phyloP scores from a whole-genome alignment of 768 basidiomycete genomes.

The Paxillus ammoniavirescens region DNA sequence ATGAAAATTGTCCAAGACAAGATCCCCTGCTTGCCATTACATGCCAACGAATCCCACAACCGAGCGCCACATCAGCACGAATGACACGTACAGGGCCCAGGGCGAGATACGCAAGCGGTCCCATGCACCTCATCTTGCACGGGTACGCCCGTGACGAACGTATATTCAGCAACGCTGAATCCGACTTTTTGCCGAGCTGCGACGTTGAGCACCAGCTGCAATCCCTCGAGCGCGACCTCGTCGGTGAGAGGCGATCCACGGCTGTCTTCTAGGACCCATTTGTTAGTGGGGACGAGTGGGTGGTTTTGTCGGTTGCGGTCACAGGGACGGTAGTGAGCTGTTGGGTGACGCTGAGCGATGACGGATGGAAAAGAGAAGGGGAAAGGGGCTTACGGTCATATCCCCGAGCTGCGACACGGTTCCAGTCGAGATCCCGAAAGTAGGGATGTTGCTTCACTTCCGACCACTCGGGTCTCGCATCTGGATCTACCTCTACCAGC shows the following conservation, averaged over 20 bases:
- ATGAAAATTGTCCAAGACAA: too few relatives aligned
- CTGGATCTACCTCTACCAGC: slow-evolving; percentile 3
- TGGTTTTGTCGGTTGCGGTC: neutral
- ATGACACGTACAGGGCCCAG: neutral
- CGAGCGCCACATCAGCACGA: neutral
- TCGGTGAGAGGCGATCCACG: neutral
- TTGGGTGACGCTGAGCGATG: neutral
- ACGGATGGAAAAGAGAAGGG: neutral
- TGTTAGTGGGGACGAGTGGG: neutral
- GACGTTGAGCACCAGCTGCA: neutral
- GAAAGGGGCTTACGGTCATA: slow-evolving; percentile 5
- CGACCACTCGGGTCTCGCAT: slow-evolving; percentile 6
- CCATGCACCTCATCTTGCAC: neutral
- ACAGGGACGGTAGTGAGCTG: neutral
- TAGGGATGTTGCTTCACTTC: slow-evolving; percentile 9
- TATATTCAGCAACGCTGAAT: neutral
- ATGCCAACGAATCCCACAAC: too few relatives aligned
- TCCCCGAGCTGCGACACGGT: slow-evolving; percentile 1
- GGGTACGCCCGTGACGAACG: neutral
- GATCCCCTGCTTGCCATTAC: too few relatives aligned
- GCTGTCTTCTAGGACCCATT: neutral
- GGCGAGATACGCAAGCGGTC: neutral
- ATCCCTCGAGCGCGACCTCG: neutral
- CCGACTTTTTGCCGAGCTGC: neutral
- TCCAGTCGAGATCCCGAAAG: slow-evolving; percentile 6